Base-by-base conservation (phyloP, 768 basidiomycete species). In the Kwoniella bestiolae region DNA sequence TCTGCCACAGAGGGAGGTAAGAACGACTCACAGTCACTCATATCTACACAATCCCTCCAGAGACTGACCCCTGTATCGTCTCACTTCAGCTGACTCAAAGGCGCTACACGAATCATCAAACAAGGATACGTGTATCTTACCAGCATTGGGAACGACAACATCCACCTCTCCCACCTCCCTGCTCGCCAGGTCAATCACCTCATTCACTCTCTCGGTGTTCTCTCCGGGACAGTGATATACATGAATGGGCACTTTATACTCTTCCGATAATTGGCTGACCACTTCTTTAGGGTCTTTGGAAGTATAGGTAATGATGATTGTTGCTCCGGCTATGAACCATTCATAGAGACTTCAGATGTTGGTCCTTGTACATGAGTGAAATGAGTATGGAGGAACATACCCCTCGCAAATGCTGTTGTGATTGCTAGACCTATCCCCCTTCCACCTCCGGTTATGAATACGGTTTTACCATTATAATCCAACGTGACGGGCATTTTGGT, bases 271-370 rank as follows among this genome's bases (percentile, higher is more conserved):
- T 2, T 69, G 63, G n/a, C 60, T 60, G 3, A 73, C 79, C 23
- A 71, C 38, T 9, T 67, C 52, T 2, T 68, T 56, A 21, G 70
- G 59, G n/a, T 79, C 70, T 14, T 65, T 71, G 11, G 76, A 74
- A 9, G 77, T 77, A 80, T 88, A 88, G 53, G 89, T 86, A 9
- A 89, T 85, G 28, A 87, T 87, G 3, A 89, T 86, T 55, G 85
- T 85, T 0, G 84, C 85, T 28, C 86, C 86, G 0, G 87, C 85
- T 68, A 78, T 79, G 7, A 74, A 73, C 46, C 75, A 55, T 4
- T 23, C 21, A 49, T 14, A 2, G 7, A 5, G 3, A n/a, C 3
- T 41, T 31, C 41, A 14, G 29, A 3, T 12, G 56, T 28, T n/a
- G 25, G 26, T 34, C 21, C 18, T 32, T 29, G 38, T 14, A 31